Base-by-base conservation (phyloP, 805 yeast species). In the Tanozyma kutaoensis region DNA sequence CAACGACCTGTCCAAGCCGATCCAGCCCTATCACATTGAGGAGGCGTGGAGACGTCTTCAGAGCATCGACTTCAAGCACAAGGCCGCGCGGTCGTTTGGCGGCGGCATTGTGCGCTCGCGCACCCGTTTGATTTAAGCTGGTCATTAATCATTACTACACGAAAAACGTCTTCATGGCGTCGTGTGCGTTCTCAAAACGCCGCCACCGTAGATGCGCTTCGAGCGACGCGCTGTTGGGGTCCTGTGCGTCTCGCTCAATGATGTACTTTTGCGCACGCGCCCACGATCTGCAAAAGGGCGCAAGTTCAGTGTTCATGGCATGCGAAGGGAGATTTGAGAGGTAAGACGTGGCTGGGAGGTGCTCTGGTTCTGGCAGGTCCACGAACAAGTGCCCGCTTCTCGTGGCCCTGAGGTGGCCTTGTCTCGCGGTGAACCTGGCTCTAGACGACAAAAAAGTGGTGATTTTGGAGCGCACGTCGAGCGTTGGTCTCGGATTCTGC, bases 11-110 rank as follows among this genome's bases (percentile, higher is more conserved):
- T 78, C 76, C 11, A 69, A 69, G 30, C 95, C 95, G 1, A 62
- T 86, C 20, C 58, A 71, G 45, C 81, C 88, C 0, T 69, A 71
- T 32, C 95, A 86, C 48, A 74, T 86, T 8, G 75, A 76, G 32
- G 95, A 84, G 43, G 95, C 96, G 0, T 84, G 91, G 85, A 60
- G 95, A 42, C 55, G 76, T 28, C 50, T 82, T 23, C 95, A 85
- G 48, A 52, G 60, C 2, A 54, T 48, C 2, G 63, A 65, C 24
- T 69, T 68, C 41, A 66, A 62, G 24, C 76, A 71, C 35, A 70
- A 66, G 32, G 77, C 91, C 2, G 46, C 74, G 23, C 61, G 84
- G 32, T 73, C 77, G 28, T 82, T 76, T 47, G 68, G 73, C 18
- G 94, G 85, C 9, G 84, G 85, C 2, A 52, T 69, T 34, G 54